phyloP scores from a whole-genome alignment of 768 basidiomycete species.

The Omphalotus guepiniiformis region DNA sequence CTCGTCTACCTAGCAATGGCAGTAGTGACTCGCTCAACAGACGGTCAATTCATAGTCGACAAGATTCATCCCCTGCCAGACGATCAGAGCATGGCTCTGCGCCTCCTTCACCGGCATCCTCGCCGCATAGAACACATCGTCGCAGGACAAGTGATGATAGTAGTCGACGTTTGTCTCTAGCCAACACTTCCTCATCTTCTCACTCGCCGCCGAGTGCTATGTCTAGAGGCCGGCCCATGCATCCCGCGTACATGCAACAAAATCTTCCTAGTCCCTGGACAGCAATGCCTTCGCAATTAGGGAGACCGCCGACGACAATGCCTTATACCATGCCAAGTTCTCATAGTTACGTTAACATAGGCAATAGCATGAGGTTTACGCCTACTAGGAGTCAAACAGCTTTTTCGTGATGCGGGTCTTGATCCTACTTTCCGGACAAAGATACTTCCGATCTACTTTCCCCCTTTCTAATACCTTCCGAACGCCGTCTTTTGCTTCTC shows the following conservation, averaged over 20 bases:
- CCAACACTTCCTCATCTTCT: slow-evolving; percentile 9
- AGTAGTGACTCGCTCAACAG: slow-evolving; percentile 13
- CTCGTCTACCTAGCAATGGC: slow-evolving; percentile 10
- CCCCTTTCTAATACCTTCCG: too few relatives aligned
- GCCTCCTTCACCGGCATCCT: slow-evolving; percentile 31
- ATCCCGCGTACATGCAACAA: slow-evolving; percentile 22
- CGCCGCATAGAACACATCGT: slow-evolving; percentile 25
- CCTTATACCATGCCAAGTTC: too few relatives aligned
- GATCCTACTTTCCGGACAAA: too few relatives aligned
- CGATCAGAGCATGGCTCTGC: slow-evolving; percentile 26
- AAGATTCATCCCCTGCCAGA: slow-evolving; percentile 30
- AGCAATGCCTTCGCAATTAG: slow-evolving; percentile 25
- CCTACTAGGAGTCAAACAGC: slow-evolving; percentile 11
- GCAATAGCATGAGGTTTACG: not conserved
- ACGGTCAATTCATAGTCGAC: slow-evolving; percentile 23
- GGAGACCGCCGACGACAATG: slow-evolving; percentile 2
- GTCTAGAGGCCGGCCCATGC: slow-evolving; percentile 18
- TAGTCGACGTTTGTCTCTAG: not conserved
- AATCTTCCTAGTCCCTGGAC: slow-evolving; percentile 35
- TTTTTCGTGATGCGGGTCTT: slow-evolving; percentile 1
- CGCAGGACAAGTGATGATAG: slow-evolving; percentile 18
- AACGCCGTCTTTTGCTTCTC: too few relatives aligned
- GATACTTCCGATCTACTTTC: too few relatives aligned
- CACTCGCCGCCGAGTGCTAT: slow-evolving; percentile 9
- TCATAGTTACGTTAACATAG: not conserved